phyloP scores from a whole-genome alignment of 176 grass and related monocot species.

The Carex cristatella region DNA sequence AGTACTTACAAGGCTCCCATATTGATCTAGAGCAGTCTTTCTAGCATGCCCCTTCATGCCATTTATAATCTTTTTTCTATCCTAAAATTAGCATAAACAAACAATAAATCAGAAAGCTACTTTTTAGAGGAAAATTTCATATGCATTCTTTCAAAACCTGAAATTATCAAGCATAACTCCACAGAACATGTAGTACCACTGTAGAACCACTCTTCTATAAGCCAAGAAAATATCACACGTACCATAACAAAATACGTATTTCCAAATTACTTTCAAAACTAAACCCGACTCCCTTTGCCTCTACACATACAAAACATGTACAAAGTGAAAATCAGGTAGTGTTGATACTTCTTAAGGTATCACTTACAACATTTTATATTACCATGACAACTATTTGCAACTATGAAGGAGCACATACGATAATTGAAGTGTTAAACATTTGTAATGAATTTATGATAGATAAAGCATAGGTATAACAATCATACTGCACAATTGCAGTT shows the following conservation, averaged over 20 bases:
- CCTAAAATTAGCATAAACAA: constrained; percentile 42
- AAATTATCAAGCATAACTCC: not conserved
- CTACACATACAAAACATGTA: too few species aligned
- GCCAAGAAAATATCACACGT: not conserved
- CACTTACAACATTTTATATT: too few species aligned
- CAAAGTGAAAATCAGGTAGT: too few species aligned
- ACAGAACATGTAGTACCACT: not conserved
- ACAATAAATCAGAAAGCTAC: too few species aligned
- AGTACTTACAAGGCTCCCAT: constrained; percentile 68
- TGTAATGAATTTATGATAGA: not conserved
- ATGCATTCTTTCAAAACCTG: not conserved
- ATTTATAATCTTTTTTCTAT: constrained; percentile 94
- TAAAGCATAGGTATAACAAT: constrained; percentile 3
- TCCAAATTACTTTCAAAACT: not conserved
- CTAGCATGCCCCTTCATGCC: constrained; percentile 73
- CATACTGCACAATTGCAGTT: constrained; percentile 54
- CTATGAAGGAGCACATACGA: not conserved
- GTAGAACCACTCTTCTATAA: not conserved
- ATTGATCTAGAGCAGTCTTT: constrained; percentile 74
- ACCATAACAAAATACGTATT: not conserved
- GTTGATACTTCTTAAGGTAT: too few species aligned
- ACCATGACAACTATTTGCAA: not conserved
- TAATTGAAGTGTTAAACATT: not conserved
- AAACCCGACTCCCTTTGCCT: not conserved
- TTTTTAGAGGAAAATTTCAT: not conserved